Conservation (phyloP, 768 basidiomycete genomes). For the Leccinum longicurvipes region DNA sequence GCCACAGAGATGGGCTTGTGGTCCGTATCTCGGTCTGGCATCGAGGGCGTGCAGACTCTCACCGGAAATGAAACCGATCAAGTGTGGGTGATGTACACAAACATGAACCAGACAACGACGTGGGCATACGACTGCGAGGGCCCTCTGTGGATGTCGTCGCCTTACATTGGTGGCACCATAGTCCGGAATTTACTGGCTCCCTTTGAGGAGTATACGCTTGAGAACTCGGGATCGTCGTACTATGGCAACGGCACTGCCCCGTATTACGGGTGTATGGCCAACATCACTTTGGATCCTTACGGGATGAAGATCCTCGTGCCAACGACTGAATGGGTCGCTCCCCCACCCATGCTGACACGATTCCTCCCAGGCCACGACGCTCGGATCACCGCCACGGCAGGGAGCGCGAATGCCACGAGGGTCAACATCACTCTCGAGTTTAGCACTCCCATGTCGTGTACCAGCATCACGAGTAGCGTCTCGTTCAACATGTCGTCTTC, state of each 20-base stretch:
- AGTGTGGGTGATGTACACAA: conserved; percentile 83
- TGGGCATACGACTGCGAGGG: conserved; percentile 61
- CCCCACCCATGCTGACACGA: conserved; percentile 70
- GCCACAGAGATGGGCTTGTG: conserved; percentile 85
- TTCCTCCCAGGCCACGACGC: conserved; percentile 88
- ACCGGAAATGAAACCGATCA: conserved; percentile 58
- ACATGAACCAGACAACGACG: conserved; percentile 71
- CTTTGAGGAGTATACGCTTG: conserved; percentile 73
- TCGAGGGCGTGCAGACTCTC: conserved; percentile 58
- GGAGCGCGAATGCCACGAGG: conserved; percentile 48
- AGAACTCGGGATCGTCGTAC: conserved; percentile 63
- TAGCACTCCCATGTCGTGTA: conserved; percentile 72
- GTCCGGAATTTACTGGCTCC: conserved; percentile 81
- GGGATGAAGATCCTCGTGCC: conserved; percentile 85
- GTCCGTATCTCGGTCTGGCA: conserved; percentile 69
- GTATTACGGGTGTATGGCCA: conserved; percentile 70
- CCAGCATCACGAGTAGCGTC: conserved; percentile 59
- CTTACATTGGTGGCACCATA: conserved; percentile 55
- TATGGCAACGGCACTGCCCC: conserved; percentile 56
- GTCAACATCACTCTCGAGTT: conserved; percentile 77
- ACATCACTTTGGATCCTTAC: conserved; percentile 65
- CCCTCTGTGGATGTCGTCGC: conserved; percentile 73
- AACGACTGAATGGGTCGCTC: conserved; percentile 57
- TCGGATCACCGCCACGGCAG: conserved; percentile 46
- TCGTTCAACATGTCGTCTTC: conserved; percentile 69